These are phyloP conservation scores for Trichaptum fuscoviolaceum DNA, from an alignment of 768 basidiomycete genomes.

Conservation along the genomic window DNA sequence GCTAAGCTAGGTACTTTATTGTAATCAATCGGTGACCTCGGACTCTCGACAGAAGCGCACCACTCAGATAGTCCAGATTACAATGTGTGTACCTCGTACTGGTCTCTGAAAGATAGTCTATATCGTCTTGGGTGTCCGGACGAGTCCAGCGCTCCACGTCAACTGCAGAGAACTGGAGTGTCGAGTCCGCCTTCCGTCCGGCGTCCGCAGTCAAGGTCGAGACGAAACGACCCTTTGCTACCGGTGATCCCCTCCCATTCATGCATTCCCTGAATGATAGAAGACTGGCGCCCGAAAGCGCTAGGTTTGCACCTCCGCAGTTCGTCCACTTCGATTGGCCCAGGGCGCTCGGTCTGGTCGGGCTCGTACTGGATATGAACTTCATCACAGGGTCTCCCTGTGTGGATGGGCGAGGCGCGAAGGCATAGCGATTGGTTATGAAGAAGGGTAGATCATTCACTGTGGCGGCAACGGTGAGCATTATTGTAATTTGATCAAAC, in stretches of 20 bases:
- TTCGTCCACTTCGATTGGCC: neutral
- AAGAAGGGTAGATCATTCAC: neutral
- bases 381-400: neutral
- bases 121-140: neutral
- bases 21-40: neutral
- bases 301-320: neutral
- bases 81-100: neutral
- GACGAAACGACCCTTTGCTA: neutral
- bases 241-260: neutral
- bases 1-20: neutral
- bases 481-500: neutral
- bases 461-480: neutral
- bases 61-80: neutral
- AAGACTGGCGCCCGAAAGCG: neutral
- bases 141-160: neutral
- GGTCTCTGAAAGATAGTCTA: neutral
- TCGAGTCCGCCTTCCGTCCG: neutral
- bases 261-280: neutral
- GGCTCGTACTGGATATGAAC: neutral
- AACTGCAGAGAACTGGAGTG: neutral
- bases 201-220: neutral
- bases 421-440: neutral
- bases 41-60: neutral
- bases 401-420: neutral
- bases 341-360: neutral